A percentile compares a stretch with the other conserved stretches of the same genome.
Conservation (phyloP, 1,284 basidiomycete genomes). For the Apiotrichum laibachii region DNA sequence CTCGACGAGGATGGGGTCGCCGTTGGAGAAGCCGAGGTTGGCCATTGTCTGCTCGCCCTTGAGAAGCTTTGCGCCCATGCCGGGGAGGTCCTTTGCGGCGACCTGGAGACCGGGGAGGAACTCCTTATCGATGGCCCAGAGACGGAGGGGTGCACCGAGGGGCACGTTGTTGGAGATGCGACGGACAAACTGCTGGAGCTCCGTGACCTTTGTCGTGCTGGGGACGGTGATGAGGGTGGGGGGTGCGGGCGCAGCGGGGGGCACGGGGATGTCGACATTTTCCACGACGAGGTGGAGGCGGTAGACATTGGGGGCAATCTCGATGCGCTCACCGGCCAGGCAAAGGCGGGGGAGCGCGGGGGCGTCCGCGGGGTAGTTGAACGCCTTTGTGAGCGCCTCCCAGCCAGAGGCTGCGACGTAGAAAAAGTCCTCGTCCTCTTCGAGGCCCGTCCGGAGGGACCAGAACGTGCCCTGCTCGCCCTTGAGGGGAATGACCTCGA, state of each 20-base stretch:
- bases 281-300: slow-evolving; percentile 56
- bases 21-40: slow-evolving; percentile 30
- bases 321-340: slow-evolving; percentile 58
- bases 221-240: slow-evolving; percentile 16
- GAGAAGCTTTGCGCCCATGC: slow-evolving; percentile 24
- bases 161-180: slow-evolving; percentile 1
- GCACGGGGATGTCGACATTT: slow-evolving; percentile 12
- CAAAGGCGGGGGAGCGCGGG: slow-evolving; percentile 56
- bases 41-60: slow-evolving; percentile 16
- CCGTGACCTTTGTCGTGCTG: slow-evolving; percentile 8
- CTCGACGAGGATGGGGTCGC: slow-evolving; percentile 43
- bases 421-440: slow-evolving; percentile 72
- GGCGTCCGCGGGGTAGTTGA: slow-evolving; percentile 8
- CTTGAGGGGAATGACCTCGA: slow-evolving; percentile 28
- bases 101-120: slow-evolving; percentile 9
- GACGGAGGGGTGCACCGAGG: slow-evolving; percentile 18
- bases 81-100: slow-evolving; percentile 19
- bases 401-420: slow-evolving; percentile 72
- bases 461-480: slow-evolving; percentile 18
- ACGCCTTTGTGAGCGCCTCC: slow-evolving; percentile 58
- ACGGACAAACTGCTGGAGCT: slow-evolving; percentile 16
- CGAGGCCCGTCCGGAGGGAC: slow-evolving; percentile 49
- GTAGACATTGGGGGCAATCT: slow-evolving; percentile 72
- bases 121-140: slow-evolving; percentile 27
- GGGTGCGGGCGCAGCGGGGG: slow-evolving; percentile 12